These are phyloP conservation scores for Saccharomyces mikatae DNA, from an alignment of 805 yeast species.

Conservation along the genomic window DNA sequence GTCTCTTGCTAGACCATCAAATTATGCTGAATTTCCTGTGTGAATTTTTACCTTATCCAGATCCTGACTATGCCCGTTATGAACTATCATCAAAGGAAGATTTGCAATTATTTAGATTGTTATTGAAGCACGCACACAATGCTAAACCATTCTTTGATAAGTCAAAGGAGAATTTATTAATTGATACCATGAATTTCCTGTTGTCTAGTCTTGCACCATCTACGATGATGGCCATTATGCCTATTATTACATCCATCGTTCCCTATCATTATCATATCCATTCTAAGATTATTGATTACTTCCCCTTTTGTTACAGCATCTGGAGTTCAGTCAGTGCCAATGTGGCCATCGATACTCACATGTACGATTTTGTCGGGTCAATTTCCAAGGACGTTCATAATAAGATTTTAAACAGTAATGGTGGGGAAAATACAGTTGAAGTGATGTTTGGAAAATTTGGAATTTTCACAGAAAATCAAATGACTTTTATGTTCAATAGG, in stretches of 20 bases:
- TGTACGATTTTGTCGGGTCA: conserved; percentile 58
- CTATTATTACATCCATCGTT: conserved; percentile 44
- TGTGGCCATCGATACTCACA: conserved; percentile 50
- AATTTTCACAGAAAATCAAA: conserved; percentile 54
- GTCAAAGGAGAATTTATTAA: conserved; percentile 32
- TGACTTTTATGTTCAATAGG: conserved; percentile 51
- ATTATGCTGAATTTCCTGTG: conserved; percentile 28
- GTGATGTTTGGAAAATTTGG: conserved; percentile 47
- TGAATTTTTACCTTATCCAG: conserved; percentile 39
- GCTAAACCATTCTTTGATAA: conserved; percentile 49
- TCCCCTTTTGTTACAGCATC: conserved; percentile 61
- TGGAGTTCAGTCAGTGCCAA: conserved; percentile 53
- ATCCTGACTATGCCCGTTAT: conserved; percentile 39
- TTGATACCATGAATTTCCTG: conserved; percentile 42
- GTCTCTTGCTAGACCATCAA: conserved; percentile 32
- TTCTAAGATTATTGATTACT: conserved; percentile 43
- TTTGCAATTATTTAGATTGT: conserved; percentile 39
- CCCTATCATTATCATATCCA: conserved; percentile 36
- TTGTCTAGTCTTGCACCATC: conserved; percentile 46
- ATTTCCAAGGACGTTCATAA: conserved; percentile 43
- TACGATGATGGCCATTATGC: conserved; percentile 44
- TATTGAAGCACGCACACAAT: conserved; percentile 45
- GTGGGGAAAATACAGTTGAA: not conserved
- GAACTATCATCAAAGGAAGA: conserved; percentile 31
- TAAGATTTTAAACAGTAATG: conserved; percentile 16